A percentile compares a stretch with the other conserved stretches of the same genome.
These are phyloP conservation scores for Exophiala oligosperma DNA, from an alignment of 2,329 filamentous ascomycete species.

Conservation along the genomic window DNA sequence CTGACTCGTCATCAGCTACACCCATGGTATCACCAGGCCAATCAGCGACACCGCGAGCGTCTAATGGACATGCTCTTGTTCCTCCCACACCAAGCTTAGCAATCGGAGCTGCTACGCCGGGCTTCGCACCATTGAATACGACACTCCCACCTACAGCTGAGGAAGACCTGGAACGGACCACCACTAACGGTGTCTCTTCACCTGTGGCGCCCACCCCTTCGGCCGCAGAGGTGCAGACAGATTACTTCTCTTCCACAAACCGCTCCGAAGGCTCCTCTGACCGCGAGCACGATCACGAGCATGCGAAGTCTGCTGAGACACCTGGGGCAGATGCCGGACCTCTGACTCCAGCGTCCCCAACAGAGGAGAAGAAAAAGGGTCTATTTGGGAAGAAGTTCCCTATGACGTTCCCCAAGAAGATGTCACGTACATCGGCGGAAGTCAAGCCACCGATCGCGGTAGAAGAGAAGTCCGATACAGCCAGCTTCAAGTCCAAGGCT, in stretches of 20 bases:
- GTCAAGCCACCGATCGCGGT: conserved; percentile 66
- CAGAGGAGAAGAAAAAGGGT: conserved; percentile 64
- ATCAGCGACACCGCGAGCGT: conserved; percentile 59
- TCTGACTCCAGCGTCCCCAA: conserved; percentile 51
- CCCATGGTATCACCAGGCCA: conserved; percentile 20
- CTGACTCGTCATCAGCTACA: conserved; percentile 13
- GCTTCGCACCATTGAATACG: conserved; percentile 31
- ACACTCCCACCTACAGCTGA: conserved; percentile 36
- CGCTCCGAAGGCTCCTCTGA: conserved; percentile 45
- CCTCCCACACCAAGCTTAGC: conserved; percentile 72
- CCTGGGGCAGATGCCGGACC: conserved; percentile 39
- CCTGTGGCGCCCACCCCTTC: conserved; percentile 54
- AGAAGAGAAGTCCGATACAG: conserved; percentile 71
- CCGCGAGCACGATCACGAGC: conserved; percentile 40
- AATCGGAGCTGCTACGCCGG: conserved; percentile 75
- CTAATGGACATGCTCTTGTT: conserved; percentile 60
- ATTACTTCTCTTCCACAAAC: conserved; percentile 70
- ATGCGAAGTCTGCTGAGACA: conserved; percentile 52
- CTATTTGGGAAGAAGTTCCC: conserved; percentile 84
- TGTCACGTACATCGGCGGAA: conserved; percentile 66
- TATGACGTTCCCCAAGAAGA: conserved; percentile 74
- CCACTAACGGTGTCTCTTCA: conserved; percentile 43
- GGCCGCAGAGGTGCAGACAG: conserved; percentile 53
- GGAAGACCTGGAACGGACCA: conserved; percentile 24
- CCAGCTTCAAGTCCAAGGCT: conserved; percentile 52